Percentiles rank a stretch among this genome's conserved stretches.
Evolutionary conservation across 495 filamentous ascomycete genomes (phyloP).

Genomic region (Bathelium albidoporum): DNA sequence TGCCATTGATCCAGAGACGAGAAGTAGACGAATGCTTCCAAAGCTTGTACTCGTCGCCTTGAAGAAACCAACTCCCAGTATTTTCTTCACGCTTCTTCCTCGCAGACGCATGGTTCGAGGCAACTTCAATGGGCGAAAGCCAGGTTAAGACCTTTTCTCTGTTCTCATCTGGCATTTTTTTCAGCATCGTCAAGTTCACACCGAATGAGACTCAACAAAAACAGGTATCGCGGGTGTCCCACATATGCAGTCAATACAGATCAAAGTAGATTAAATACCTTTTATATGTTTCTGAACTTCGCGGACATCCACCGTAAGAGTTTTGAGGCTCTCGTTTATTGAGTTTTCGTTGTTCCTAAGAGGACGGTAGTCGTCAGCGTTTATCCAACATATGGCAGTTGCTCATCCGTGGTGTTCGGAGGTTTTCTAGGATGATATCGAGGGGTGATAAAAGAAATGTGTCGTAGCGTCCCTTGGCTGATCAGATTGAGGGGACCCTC

Average conservation of each 20-base stretch:
- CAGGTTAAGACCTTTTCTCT: constrained; percentile 6
- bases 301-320: neutral
- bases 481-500: too few species aligned
- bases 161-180: neutral
- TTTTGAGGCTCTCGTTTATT: neutral
- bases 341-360: neutral
- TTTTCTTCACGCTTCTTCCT: neutral
- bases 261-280: too few species aligned
- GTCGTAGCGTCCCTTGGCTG: too few species aligned
- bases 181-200: neutral
- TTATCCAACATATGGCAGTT: neutral
- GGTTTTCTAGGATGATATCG: too few species aligned
- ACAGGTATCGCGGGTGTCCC: too few species aligned
- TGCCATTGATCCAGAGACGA: constrained; percentile 15
- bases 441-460: too few species aligned
- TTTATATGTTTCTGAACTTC: too few species aligned
- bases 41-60: neutral
- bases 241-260: too few species aligned
- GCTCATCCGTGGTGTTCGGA: neutral
- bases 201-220: too few species aligned
- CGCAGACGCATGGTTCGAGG: neutral
- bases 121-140: constrained; percentile 11
- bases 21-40: neutral
- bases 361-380: neutral
- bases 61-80: neutral